Base-by-base conservation (phyloP, 2,329 filamentous ascomycete genomes). In the Calonectria ilicicola region DNA sequence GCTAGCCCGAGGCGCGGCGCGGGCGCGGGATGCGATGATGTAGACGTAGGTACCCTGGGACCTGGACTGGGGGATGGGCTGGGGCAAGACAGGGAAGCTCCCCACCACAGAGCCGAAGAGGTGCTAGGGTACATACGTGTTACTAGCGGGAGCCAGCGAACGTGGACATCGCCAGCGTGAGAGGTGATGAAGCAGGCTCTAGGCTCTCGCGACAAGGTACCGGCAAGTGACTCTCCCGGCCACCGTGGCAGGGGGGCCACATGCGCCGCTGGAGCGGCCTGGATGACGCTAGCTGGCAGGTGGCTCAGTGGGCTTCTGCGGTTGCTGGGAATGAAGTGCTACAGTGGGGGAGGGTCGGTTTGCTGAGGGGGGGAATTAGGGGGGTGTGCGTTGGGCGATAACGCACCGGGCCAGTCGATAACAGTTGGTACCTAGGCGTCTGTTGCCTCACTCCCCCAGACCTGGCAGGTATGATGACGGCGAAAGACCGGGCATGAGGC, bases 181-280 rank as follows among this genome's bases (percentile, higher is more conserved):
- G 38, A 67, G 51, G 58, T 73, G 72, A 74, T 70, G 71, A 47
- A 42, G 51, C 72, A 72, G 76, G 77, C 70, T 72, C 21, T 27
- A 14, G 23, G 53, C 35, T 17, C 56, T 29, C 9, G 21, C 35
- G 35, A 62, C 38, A 42, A 26, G 51, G 29, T 56, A 29, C 23
- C 42, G 44, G 32, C 44, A 42, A 51, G 76, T 66, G 67, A 70
- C 71, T 63, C 65, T 40, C 53, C 53, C 65, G 44, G 62, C 65
- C 66, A 69, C 32, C 23, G 47, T 51, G 47, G 51, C 49, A 69
- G 67, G 72, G 72, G 67, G 67, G 66, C 32, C 73, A 75, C 74
- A 73, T 74, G 74, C 70, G 51, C 72, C 72, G 58, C 72, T 75
- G 74, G 63, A 72, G 66, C 44, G 56, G 62, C 62, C 58, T 63